Conservation (phyloP, 2,329 filamentous ascomycete species). For the Exophiala spinifera region DNA sequence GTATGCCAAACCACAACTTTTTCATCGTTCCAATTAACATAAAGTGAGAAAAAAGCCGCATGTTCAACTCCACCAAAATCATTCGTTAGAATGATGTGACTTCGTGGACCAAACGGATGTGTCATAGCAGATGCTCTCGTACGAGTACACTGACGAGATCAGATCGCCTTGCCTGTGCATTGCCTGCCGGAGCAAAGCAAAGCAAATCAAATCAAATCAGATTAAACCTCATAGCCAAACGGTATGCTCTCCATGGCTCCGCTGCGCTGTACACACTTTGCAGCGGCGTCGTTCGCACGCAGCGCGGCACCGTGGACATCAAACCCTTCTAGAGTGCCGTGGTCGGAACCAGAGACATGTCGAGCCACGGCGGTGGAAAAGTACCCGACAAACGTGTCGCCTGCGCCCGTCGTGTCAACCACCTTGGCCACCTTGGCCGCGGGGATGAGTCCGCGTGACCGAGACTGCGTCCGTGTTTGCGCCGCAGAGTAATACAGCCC, state of each 20-base stretch:
- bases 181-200: no score
- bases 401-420: conserved; percentile 89
- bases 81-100: no score
- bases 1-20: no score
- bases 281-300: conserved; percentile 44
- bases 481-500: conserved; percentile 66
- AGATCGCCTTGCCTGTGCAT: no score
- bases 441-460: conserved; percentile 47
- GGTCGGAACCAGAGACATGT: conserved; percentile 40
- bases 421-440: conserved; percentile 69
- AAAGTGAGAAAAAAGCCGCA: no score
- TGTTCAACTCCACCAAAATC: no score
- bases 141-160: no score
- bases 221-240: conserved; percentile 41
- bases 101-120: no score
- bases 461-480: conserved; percentile 42
- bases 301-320: conserved; percentile 45
- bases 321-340: conserved; percentile 52
- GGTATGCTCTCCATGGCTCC: conserved; percentile 51
- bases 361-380: conserved; percentile 73
- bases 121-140: no score
- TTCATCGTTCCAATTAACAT: no score
- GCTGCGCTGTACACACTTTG: conserved; percentile 43
- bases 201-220: no score
- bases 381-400: conserved; percentile 88